These are phyloP conservation scores for Trichophyton mentagrophytes DNA, from an alignment of 2,329 filamentous ascomycete species.

Conservation along the genomic window DNA sequence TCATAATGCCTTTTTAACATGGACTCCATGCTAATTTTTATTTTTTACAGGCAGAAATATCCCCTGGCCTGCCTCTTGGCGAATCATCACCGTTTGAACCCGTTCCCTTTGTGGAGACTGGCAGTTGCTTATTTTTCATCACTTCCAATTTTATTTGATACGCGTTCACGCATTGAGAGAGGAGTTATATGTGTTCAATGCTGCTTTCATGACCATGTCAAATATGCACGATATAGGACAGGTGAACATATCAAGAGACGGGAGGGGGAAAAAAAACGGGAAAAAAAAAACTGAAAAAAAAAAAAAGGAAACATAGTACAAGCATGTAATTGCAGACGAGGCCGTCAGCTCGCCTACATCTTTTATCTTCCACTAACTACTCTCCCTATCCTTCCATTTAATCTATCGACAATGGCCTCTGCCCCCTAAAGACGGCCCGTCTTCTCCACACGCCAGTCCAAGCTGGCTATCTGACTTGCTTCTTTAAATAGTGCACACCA, in stretches of 20 bases:
- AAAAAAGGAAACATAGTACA: neutral
- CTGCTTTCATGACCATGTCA: neutral
- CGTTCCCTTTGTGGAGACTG: neutral
- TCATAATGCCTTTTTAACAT: neutral
- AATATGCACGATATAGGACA: neutral
- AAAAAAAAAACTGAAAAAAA: neutral
- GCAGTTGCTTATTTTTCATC: neutral
- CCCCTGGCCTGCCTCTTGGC: neutral
- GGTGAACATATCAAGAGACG: neutral
- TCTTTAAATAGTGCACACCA: neutral
- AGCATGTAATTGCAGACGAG: neutral
- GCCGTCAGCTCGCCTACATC: neutral
- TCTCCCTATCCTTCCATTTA: neutral
- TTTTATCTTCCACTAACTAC: neutral
- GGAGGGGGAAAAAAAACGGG: neutral
- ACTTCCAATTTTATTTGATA: neutral
- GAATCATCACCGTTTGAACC: neutral
- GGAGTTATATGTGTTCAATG: constrained; percentile 1
- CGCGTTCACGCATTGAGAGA: constrained; percentile 4
- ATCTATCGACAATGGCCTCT: neutral
- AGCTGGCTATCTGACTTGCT: neutral
- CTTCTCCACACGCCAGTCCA: neutral
- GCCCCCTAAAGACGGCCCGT: neutral
- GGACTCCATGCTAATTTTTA: neutral
- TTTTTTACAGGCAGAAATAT: neutral